Evolutionary conservation across 805 yeast genomes (phyloP).

Genomic region (Debaryomyces maramus): DNA sequence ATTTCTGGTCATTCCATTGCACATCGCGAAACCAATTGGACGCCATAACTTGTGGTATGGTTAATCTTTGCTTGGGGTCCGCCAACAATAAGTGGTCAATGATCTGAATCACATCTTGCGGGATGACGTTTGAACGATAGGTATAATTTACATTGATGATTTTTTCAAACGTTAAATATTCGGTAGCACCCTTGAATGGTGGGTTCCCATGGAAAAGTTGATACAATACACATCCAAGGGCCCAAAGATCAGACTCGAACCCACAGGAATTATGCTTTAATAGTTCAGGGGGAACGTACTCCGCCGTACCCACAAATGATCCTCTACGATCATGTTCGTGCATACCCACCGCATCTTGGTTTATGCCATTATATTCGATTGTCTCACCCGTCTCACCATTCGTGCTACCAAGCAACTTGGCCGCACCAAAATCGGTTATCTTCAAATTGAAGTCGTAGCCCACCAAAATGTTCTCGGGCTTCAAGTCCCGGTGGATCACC

Average conservation of each 20-base stretch:
- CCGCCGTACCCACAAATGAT: constrained; percentile 97
- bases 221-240: constrained; percentile 83
- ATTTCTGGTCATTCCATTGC: constrained; percentile 41
- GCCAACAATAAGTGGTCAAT: constrained; percentile 34
- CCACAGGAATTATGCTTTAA: constrained; percentile 78
- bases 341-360: constrained; percentile 19
- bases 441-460: constrained; percentile 84
- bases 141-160: constrained; percentile 75
- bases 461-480: constrained; percentile 89
- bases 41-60: constrained; percentile 34
- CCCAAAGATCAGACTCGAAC: constrained; percentile 88
- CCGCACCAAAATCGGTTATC: constrained; percentile 98
- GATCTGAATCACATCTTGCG: constrained; percentile 27
- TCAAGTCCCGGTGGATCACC: constrained; percentile 88
- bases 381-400: constrained; percentile 34
- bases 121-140: constrained; percentile 34
- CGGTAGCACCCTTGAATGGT: constrained; percentile 86
- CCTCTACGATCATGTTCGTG: constrained; percentile 39
- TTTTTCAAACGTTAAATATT: constrained; percentile 83
- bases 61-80: constrained; percentile 32
- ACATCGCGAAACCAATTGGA: constrained; percentile 39
- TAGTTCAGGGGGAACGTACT: constrained; percentile 91
- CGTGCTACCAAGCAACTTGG: constrained; percentile 57
- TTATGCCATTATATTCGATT: constrained; percentile 30
- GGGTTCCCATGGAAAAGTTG: constrained; percentile 84